Base-by-base conservation (phyloP, 257 asterid genomes). In the Apocynum venetum region DNA sequence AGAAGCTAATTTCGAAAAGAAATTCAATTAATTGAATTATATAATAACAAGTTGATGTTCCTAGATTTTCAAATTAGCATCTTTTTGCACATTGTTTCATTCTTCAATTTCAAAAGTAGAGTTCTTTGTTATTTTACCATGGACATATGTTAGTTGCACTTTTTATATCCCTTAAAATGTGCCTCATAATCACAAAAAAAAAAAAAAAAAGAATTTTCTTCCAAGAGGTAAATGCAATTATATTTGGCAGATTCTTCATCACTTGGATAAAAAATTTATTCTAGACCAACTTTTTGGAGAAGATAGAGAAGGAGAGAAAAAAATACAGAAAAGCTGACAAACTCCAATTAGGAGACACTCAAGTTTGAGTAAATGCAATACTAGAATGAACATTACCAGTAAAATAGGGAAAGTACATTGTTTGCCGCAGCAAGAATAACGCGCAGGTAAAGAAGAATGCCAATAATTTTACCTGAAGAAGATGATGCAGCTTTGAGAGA, bases 381-480 rank as follows among this genome's bases (percentile, higher is more conserved):
- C 35, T 11, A 25, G 60, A 47, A 76, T 53, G 57, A 55, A 43
- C 59, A 64, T n/a, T 38, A 40, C 19, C 60, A 71, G 61, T 31
- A 48, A 25, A 71, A 48, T 13, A 48, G 17, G 5, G 19, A 40
- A 5, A 19, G 15, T 43, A 2, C 17, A 11, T 9, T 25, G 49
- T 17, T 25, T 56, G 5, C 4, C 36, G 43, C 43, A 60, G 36
- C 47, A 60, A 61, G 25, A 74, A 52, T 15, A 43, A 59, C 15
- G 3, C 2, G 10, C 7, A 53, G 63, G 52, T 52, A 13, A n/a
- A 12, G 0, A 40, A 73, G 61, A 53, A 79, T 69, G 60, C 35
- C 7, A 41, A 15, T n/a, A 75, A 73, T 74, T 25, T 81, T 80
- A 89, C 98, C 97, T 44, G 92, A 75, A 79, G 87, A 83, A 73